Conservation (phyloP, 2,329 filamentous ascomycete species). For the Diaporthe sp. region DNA sequence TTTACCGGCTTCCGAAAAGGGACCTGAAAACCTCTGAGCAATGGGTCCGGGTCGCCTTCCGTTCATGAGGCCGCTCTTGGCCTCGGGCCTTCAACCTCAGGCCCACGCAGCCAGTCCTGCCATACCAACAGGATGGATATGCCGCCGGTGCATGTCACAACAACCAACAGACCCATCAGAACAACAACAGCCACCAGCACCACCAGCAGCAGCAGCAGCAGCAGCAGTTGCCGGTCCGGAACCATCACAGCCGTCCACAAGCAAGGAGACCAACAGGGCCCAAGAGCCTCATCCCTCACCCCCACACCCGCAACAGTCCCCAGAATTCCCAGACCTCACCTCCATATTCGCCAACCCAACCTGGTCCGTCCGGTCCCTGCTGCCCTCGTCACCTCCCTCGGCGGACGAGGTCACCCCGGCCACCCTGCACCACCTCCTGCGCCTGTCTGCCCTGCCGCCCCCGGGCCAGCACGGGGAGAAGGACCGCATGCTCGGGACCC, state of each 20-base stretch:
- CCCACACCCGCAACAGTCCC: not conserved
- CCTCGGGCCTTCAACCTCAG: not conserved
- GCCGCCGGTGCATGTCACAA: constrained; percentile 34
- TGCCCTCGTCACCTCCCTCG: constrained; percentile 58
- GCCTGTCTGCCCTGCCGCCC: constrained; percentile 87
- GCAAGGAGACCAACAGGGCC: not conserved
- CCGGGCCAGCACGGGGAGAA: constrained; percentile 76
- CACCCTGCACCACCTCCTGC: constrained; percentile 86
- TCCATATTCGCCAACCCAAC: constrained; percentile 75
- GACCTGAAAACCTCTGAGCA: not conserved
- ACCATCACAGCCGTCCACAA: not conserved
- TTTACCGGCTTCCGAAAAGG: not conserved
- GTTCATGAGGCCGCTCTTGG: constrained; percentile 3
- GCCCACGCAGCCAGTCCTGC: not conserved
- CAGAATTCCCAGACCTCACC: constrained; percentile 21
- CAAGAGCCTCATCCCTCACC: constrained; percentile 2
- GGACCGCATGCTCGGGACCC: constrained; percentile 77
- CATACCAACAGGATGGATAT: constrained; percentile 8
- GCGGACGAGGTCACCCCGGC: constrained; percentile 69
- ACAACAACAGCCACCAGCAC: not conserved
- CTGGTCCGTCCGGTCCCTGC: constrained; percentile 86
- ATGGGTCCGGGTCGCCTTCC: constrained; percentile 29
- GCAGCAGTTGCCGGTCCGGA: not conserved
- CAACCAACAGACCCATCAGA: not conserved
- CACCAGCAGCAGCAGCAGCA: not conserved